A percentile compares a stretch with the other conserved stretches of the same genome.
Evolutionary conservation across 257 asterid species (phyloP).

Genomic region (Capsicum pubescens): DNA sequence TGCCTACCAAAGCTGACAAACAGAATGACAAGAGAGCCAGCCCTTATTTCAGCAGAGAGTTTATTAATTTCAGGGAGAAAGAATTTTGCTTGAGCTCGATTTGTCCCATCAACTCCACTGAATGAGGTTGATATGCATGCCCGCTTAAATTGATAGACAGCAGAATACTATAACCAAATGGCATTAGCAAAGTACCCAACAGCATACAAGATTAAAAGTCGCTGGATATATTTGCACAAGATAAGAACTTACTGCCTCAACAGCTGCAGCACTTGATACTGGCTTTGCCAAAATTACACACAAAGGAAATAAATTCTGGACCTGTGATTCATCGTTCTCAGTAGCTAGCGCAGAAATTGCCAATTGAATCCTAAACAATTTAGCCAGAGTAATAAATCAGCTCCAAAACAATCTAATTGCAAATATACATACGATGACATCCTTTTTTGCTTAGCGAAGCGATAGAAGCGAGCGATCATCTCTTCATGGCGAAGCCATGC

Average conservation of each 20-base stretch:
- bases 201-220: neutral
- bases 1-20: slow-evolving; percentile 83
- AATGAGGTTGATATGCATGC: slow-evolving; percentile 64
- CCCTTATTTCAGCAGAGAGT: slow-evolving; percentile 70
- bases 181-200: slow-evolving; percentile 33
- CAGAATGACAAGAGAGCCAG: slow-evolving; percentile 80
- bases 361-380: slow-evolving; percentile 74
- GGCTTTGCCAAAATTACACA: slow-evolving; percentile 83
- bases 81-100: slow-evolving; percentile 66
- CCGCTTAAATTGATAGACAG: slow-evolving; percentile 71
- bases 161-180: slow-evolving; percentile 62
- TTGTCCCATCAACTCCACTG: slow-evolving; percentile 60
- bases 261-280: slow-evolving; percentile 56
- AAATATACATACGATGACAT: neutral
- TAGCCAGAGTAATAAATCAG: slow-evolving; percentile 3
- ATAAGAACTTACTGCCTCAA: slow-evolving; percentile 61
- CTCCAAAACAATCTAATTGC: neutral
- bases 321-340: slow-evolving; percentile 65
- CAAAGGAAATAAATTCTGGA: slow-evolving; percentile 79
- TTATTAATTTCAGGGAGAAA: slow-evolving; percentile 86
- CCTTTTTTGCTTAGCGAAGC: neutral
- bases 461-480: neutral
- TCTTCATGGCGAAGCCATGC: neutral
- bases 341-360: slow-evolving; percentile 71
- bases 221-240: slow-evolving; percentile 10